Conservation (phyloP, 148 eudicot species). For the Heliosperma pusillum region DNA sequence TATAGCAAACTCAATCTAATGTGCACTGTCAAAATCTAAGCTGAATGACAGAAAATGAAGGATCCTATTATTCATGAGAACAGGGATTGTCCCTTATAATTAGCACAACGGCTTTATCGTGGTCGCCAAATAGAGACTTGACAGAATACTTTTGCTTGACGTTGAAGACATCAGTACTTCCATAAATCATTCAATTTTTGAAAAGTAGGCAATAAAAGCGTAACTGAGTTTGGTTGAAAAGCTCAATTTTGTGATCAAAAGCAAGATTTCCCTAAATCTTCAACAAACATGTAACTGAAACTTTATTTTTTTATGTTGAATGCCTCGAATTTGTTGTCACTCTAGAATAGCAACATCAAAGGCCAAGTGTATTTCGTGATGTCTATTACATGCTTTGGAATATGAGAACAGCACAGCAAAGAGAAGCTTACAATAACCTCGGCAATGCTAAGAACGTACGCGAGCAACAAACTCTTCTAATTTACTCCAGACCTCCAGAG, state of each 20-base stretch:
- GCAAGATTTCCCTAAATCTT: neutral
- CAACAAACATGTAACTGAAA: neutral
- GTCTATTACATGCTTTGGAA: neutral
- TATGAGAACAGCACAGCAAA: neutral
- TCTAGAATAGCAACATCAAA: neutral
- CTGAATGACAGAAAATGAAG: neutral
- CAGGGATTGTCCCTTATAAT: neutral
- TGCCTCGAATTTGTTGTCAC: neutral
- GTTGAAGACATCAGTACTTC: too few species aligned
- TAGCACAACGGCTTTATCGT: neutral
- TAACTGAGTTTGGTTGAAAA: neutral
- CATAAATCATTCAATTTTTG: neutral
- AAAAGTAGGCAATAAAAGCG: neutral
- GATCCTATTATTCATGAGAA: neutral
- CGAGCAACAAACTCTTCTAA: constrained; percentile 82
- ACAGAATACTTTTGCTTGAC: neutral
- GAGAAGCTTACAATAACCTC: constrained; percentile 16
- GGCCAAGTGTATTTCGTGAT: neutral
- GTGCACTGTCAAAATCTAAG: neutral
- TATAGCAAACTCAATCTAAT: neutral
- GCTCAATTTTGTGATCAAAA: neutral
- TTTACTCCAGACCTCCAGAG: constrained; percentile 89
- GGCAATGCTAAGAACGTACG: constrained; percentile 49
- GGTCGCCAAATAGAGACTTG: neutral
- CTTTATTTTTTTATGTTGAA: neutral